These are phyloP conservation scores for Corinectria fuckeliana DNA, from an alignment of 2,329 filamentous ascomycete genomes.

Conservation along the genomic window DNA sequence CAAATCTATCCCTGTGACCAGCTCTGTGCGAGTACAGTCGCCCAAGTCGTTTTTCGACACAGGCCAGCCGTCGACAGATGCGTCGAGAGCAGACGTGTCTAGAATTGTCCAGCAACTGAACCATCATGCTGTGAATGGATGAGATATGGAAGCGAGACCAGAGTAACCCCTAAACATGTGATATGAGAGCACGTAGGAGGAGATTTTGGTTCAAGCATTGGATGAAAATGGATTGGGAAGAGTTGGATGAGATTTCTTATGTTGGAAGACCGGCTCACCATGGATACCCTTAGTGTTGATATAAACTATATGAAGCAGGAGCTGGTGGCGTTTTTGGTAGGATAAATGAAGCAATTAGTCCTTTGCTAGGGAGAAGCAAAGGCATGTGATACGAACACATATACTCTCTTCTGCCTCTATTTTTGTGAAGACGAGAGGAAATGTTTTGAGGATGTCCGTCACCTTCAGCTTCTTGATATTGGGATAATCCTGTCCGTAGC, in stretches of 20 bases:
- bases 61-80: slow-evolving; percentile 12
- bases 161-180: not conserved
- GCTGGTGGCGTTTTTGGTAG: slow-evolving; percentile 31
- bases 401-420: not conserved
- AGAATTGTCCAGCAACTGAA: slow-evolving; percentile 7
- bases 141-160: slow-evolving; percentile 3
- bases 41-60: slow-evolving; percentile 27
- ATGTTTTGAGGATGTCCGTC: too few relatives aligned
- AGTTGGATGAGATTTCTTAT: slow-evolving; percentile 24
- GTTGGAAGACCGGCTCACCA: slow-evolving; percentile 29
- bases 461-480: too few relatives aligned
- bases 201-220: not conserved
- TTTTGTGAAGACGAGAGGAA: not conserved
- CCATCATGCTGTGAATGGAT: slow-evolving; percentile 16
- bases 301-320: slow-evolving; percentile 22
- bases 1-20: slow-evolving; percentile 21
- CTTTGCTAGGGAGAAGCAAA: not conserved
- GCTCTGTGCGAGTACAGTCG: slow-evolving; percentile 37
- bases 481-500: too few relatives aligned
- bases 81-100: slow-evolving; percentile 5
- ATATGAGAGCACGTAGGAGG: not conserved
- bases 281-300: slow-evolving; percentile 35
- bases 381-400: not conserved
- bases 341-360: not conserved
- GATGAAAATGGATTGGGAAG: slow-evolving; percentile 4